Evolutionary conservation across 2,329 filamentous ascomycete species (phyloP).

Genomic region (Aspergillus thermomutatus): DNA sequence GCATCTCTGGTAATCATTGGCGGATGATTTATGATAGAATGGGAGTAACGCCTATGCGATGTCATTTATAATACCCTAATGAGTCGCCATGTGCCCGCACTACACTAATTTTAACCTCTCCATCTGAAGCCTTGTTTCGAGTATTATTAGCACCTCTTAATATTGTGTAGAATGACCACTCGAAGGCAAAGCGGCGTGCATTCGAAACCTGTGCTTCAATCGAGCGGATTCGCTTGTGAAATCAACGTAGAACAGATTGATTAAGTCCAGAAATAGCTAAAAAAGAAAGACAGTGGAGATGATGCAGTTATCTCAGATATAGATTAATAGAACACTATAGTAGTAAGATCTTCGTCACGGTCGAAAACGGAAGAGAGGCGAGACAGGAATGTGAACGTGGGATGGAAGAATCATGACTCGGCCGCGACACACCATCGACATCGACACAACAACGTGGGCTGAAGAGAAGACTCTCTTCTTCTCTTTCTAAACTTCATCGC

Average conservation of each 20-base stretch:
- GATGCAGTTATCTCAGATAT: not conserved
- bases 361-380: slow-evolving; percentile 6
- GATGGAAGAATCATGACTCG: slow-evolving; percentile 8
- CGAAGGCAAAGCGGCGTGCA: not conserved
- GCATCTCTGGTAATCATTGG: slow-evolving; percentile 24
- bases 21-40: not conserved
- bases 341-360: not conserved
- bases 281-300: not conserved
- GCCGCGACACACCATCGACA: not conserved
- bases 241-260: not conserved
- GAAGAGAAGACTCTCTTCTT: slow-evolving; percentile 1
- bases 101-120: not conserved
- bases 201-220: not conserved
- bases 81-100: not conserved
- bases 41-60: not conserved
- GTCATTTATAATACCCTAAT: not conserved
- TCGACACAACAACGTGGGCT: not conserved
- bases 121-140: not conserved
- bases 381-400: not conserved
- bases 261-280: not conserved
- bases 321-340: not conserved
- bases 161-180: not conserved
- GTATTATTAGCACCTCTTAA: not conserved
- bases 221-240: not conserved
- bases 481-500: not conserved